Evolutionary conservation across 2,329 filamentous ascomycete species (phyloP), one percentile per base, ranked within the genome.

Genomic region (Aureobasidium musti): DNA sequence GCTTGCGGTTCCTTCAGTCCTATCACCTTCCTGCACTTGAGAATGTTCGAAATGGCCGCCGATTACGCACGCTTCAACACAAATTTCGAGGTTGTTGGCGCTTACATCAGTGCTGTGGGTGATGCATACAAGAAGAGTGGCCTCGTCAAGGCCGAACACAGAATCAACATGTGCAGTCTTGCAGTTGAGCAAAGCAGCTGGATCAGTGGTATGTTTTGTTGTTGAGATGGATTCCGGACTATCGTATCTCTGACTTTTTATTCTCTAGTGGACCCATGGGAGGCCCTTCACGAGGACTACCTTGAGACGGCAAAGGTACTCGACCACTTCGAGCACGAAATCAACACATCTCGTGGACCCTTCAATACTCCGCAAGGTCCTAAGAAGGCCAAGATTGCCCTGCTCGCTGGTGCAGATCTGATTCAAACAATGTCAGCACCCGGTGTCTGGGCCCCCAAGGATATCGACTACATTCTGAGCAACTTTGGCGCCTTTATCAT

Each of bases 241-340:
- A 26, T 49, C 19, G 8, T 1, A 14, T 39, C 5, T 26, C 60
- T 60, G 50, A 65, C 45, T 39, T 10, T 39, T 52, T 5, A n/a
- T 39, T 5, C 17, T 26, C 8, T 43, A 87, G 91, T 95, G 53
- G 92, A 96, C 75, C 87, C 90, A 0, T 96, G 91, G 89, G 93
- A 97, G 82, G 90, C 91, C n/a, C 82, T 90, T 72, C 88, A 96
- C 79, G 86, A 89, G 73, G 84, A 90, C 71, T 98, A 97, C 76
- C 89, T 92, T 69, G 92, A 92, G 19, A 98, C 94, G 0, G 94
- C 93, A 45, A 86, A 90, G 72, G 93, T 97, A 47, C 82, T 97
- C 57, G 92, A 96, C 74, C 94, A 97, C 78, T 95, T 97, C 73
- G 88, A 96, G 71, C 81, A 94, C 74, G 92, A 97, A 77, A 91